These are phyloP conservation scores for Herpetomonas tarakana DNA, from an alignment of 208 protist genomes.

Conservation along the genomic window DNA sequence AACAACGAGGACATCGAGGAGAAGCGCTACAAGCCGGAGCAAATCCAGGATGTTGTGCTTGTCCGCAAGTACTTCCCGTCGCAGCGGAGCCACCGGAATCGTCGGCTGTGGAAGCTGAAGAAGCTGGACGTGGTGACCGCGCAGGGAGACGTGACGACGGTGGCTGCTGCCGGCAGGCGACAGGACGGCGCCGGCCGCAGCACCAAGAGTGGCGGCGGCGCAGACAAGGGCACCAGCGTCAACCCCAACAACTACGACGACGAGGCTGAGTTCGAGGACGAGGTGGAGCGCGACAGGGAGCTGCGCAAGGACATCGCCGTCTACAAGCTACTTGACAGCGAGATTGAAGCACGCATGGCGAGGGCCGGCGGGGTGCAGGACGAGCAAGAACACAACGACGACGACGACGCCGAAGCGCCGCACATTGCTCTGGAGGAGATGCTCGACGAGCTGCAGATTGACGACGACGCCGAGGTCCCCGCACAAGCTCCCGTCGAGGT, in stretches of 20 bases:
- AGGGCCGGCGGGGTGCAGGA: conserved; percentile 3
- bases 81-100: conserved; percentile 63
- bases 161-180: conserved; percentile 4
- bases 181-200: conserved; percentile 11
- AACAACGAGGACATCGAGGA: conserved; percentile 90
- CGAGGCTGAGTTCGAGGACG: conserved; percentile 82
- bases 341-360: conserved; percentile 32
- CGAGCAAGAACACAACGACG: conserved; percentile 27
- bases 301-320: conserved; percentile 81
- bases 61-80: conserved; percentile 93
- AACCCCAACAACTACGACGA: conserved; percentile 32
- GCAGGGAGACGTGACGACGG: conserved; percentile 38
- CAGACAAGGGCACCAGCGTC: not conserved
- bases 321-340: conserved; percentile 62
- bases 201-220: conserved; percentile 17
- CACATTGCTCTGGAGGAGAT: conserved; percentile 77
- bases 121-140: conserved; percentile 66
- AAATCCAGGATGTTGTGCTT: conserved; percentile 91
- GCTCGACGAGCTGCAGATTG: conserved; percentile 80
- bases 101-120: conserved; percentile 79
- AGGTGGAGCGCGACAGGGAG: conserved; percentile 81
- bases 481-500: conserved; percentile 6
- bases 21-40: conserved; percentile 61
- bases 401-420: conserved; percentile 62
- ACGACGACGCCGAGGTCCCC: conserved; percentile 33